Conservation (phyloP, 1,284 basidiomycete species). For the Sporisorium sorghi region DNA sequence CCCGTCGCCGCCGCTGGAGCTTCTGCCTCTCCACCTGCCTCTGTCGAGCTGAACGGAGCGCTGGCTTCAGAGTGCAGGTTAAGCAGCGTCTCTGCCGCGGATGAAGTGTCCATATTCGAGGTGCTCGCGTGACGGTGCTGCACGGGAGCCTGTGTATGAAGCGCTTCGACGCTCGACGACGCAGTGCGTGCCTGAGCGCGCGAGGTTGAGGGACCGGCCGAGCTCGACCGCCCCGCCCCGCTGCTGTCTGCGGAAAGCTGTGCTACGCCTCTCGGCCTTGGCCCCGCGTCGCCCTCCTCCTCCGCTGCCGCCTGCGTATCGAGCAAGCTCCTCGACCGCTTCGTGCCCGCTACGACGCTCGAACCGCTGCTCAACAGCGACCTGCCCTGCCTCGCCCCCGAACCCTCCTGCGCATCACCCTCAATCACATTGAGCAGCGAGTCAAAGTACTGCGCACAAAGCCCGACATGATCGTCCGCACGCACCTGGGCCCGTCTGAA, state of each 20-base stretch:
- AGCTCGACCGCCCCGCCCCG: constrained; percentile 15
- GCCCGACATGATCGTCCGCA: constrained; percentile 40
- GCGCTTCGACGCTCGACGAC: too few species aligned
- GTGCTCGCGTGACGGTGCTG: constrained; percentile 11
- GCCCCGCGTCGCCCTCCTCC: constrained; percentile 5
- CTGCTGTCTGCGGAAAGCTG: constrained; percentile 11
- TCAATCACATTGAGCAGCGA: constrained; percentile 49
- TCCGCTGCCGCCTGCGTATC: constrained; percentile 16
- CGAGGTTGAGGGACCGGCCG: constrained; percentile 12
- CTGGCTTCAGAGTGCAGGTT: constrained; percentile 39
- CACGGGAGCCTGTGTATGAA: neutral
- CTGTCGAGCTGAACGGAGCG: neutral
- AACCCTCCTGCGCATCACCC: constrained; percentile 15
- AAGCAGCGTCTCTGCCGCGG: constrained; percentile 44
- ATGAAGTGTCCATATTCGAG: constrained; percentile 35
- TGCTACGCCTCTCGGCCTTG: constrained; percentile 8
- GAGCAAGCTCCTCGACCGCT: constrained; percentile 33
- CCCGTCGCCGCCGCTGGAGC: neutral
- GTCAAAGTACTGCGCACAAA: constrained; percentile 51
- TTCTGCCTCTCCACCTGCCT: neutral
- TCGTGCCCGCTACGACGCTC: constrained; percentile 25
- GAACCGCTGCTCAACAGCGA: constrained; percentile 28
- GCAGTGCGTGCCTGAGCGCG: too few species aligned
- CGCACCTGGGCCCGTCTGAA: constrained; percentile 35
- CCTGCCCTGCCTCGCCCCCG: constrained; percentile 10